A percentile compares a stretch with the other conserved stretches of the same genome.
Conservation (phyloP, 768 basidiomycete species). For the Naganishia vishniacii region DNA sequence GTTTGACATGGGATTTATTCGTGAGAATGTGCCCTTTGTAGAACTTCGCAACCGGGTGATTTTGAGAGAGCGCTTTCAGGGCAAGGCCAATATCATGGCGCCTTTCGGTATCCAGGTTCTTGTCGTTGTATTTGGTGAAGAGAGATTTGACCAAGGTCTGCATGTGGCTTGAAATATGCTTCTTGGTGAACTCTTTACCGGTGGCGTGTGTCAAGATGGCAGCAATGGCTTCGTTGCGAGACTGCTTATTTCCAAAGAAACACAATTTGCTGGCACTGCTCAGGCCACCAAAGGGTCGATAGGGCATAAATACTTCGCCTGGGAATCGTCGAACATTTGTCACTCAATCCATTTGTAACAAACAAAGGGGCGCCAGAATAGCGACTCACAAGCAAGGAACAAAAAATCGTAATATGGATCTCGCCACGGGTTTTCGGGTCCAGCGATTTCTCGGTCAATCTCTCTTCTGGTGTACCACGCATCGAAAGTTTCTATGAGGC, state of each 20-base stretch:
- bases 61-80: not conserved
- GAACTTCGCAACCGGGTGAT: not conserved
- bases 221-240: not conserved
- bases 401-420: not conserved
- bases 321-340: too few relatives aligned
- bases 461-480: not conserved
- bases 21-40: too few relatives aligned
- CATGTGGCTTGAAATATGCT: not conserved
- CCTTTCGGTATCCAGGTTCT: not conserved
- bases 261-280: not conserved
- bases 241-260: not conserved
- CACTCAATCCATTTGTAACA: too few relatives aligned
- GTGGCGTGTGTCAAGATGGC: not conserved
- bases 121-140: not conserved
- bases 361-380: too few relatives aligned
- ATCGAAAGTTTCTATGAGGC: conserved; percentile 1
- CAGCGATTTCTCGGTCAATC: not conserved
- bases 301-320: not conserved
- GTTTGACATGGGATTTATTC: too few relatives aligned
- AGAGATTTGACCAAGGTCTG: not conserved
- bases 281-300: not conserved
- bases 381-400: not conserved
- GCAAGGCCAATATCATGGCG: not conserved
- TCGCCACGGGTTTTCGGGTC: not conserved
- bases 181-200: not conserved